Base-by-base conservation (phyloP, 1,139 yeast species). In the Yamadazyma triangularis region DNA sequence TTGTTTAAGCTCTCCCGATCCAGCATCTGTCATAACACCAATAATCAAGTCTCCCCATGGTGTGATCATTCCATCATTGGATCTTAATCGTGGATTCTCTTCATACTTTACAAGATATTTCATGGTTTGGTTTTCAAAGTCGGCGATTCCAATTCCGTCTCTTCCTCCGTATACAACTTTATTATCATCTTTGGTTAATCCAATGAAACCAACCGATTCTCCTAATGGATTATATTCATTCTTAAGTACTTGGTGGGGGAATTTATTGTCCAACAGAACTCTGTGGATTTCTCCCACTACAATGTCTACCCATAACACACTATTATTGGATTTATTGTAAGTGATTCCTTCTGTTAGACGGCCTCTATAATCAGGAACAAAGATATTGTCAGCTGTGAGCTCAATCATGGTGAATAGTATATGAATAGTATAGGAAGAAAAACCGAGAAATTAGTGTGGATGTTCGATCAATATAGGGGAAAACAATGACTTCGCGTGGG, bases 11-110 rank as follows among this genome's bases (percentile, higher is more conserved):
- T 34, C 28, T 9, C 21, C 14, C 41, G 42, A 19, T 35, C 33
- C 20, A 7, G 6, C 20, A 42, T 79, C 79, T 23, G 66, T 64
- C 88, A 83, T 82, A n/a, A 83, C 65, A 2, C 91, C 91, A 32
- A 81, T 69, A 74, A 83, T 79, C 32, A 82, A 66, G 40, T 77
- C 67, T 0, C 91, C 89, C 54, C 75, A 63, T 2, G 82, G 80
- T 33, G 81, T 83, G 28, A 82, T 68, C 29, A 75, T 72, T 0
- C 89, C 91, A 48, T 83, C 93, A 45, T 83, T 83, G 13, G 88
- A 77, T 47, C 93, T 64, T 45, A 79, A 54, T 25, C 70, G 58
- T 3, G 41, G 40, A 15, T 53, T 52, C 12, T 35, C 37, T 4
- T 80, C 74, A 46, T 70, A 81, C 28, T 56, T 46, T 26, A 64